Evolutionary conservation across 1,284 basidiomycete species (phyloP).

Genomic region (Apiotrichum sp.): DNA sequence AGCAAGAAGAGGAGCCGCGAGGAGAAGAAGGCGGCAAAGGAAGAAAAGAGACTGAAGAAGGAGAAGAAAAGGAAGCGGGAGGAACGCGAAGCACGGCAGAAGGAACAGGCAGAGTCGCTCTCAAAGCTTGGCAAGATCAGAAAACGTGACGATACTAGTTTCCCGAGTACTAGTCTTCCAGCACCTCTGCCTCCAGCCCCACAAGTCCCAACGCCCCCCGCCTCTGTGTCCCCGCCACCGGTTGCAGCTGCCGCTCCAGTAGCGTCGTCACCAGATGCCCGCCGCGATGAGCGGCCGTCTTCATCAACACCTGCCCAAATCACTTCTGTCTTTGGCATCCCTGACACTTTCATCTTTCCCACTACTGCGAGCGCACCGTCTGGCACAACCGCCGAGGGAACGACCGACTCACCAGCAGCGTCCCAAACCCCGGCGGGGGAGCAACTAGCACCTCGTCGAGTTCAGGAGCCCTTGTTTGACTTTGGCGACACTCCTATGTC

Average conservation of each 20-base stretch:
- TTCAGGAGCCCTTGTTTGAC: constrained; percentile 2
- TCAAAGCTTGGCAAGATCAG: too few relatives aligned
- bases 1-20: background rate
- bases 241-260: too few relatives aligned
- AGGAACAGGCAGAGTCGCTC: too few relatives aligned
- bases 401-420: background rate
- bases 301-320: too few relatives aligned
- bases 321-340: background rate
- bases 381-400: background rate
- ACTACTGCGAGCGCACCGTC: background rate
- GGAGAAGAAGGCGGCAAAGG: background rate
- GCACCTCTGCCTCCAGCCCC: too few relatives aligned
- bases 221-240: background rate
- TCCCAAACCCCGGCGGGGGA: background rate
- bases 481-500: background rate
- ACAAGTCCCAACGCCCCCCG: background rate
- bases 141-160: too few relatives aligned
- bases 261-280: background rate
- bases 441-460: background rate
- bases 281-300: too few relatives aligned
- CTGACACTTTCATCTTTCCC: background rate
- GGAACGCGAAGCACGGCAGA: too few relatives aligned
- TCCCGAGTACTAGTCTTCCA: too few relatives aligned
- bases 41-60: background rate
- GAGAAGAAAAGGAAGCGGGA: too few relatives aligned